phyloP scores from a whole-genome alignment of 2,329 filamentous ascomycete species.

The Plenodomus lindquistii region DNA sequence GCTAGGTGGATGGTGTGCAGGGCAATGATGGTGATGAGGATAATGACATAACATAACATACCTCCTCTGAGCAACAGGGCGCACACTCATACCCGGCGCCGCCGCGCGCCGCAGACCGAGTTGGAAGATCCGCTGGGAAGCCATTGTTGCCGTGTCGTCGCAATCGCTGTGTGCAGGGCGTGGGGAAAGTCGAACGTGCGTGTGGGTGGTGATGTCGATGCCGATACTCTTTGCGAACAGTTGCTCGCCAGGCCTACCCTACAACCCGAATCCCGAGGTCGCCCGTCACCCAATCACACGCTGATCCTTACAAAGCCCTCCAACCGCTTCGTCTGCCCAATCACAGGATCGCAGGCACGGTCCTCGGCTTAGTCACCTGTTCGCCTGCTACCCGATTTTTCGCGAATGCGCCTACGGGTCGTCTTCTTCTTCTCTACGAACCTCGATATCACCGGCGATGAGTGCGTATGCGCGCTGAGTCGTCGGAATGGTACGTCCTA shows the following conservation, averaged over 20 bases:
- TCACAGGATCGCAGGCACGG: slow-evolving; percentile 15
- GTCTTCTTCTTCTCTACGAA: slow-evolving; percentile 36
- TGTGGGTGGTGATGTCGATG: slow-evolving; percentile 38
- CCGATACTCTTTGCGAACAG: slow-evolving; percentile 17
- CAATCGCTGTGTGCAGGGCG: slow-evolving; percentile 5
- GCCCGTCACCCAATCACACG: slow-evolving; percentile 5
- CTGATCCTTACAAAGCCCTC: slow-evolving; percentile 2
- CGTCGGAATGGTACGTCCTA: slow-evolving; percentile 40
- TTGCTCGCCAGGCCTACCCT: slow-evolving; percentile 20
- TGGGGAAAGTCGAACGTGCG: slow-evolving; percentile 4
- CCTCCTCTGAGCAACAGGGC: slow-evolving; percentile 54
- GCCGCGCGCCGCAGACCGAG: slow-evolving; percentile 48
- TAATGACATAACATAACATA: slow-evolving; percentile 36
- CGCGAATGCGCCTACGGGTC: slow-evolving; percentile 18
- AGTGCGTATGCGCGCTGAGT: slow-evolving; percentile 38
- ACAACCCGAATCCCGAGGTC: slow-evolving; percentile 30
- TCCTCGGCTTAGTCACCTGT: slow-evolving; percentile 40
- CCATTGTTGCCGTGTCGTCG: slow-evolving; percentile 30
- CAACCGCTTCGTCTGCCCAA: slow-evolving; percentile 21
- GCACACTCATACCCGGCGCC: slow-evolving; percentile 48
- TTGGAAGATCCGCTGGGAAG: slow-evolving; percentile 53
- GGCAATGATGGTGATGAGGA: background rate
- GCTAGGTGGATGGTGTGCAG: background rate
- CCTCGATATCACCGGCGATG: slow-evolving; percentile 46
- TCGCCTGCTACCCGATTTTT: slow-evolving; percentile 38